phyloP scores from a whole-genome alignment of 2,329 filamentous ascomycete genomes.

The Penicillium sp. region DNA sequence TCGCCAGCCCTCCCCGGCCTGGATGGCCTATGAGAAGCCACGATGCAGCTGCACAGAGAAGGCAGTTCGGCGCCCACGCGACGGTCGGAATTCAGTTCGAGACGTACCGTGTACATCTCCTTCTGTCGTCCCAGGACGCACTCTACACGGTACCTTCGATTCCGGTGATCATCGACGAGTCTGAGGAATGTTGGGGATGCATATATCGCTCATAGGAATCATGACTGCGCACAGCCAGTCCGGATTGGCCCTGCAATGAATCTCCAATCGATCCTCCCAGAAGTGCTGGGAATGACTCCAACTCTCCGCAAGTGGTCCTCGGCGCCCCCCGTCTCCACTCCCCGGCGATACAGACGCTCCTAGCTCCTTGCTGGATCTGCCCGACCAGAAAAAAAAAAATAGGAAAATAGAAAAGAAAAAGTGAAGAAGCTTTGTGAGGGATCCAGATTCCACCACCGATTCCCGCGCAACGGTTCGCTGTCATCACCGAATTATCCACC shows the following conservation, averaged over 20 bases:
- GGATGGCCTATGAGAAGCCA: conserved; percentile 13
- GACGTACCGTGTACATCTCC: conserved; percentile 19
- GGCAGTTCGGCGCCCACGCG: conserved; percentile 4
- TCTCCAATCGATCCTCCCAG: too few relatives aligned
- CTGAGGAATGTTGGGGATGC: too few relatives aligned
- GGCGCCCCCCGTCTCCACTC: conserved; percentile 19
- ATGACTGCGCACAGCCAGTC: too few relatives aligned
- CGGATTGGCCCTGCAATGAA: too few relatives aligned
- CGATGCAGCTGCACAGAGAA: conserved; percentile 3
- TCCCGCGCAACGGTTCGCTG: conserved; percentile 27
- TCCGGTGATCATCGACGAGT: too few relatives aligned
- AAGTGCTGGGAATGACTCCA: too few relatives aligned
- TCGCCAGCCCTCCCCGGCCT: conserved; percentile 19
- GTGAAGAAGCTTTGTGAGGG: conserved; percentile 21
- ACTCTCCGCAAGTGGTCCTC: too few relatives aligned
- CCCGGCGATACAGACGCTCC: too few relatives aligned
- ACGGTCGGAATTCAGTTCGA: conserved; percentile 16
- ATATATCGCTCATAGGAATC: neutral
- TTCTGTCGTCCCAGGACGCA: conserved; percentile 1
- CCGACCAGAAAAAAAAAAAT: too few relatives aligned
- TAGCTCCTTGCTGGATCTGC: conserved; percentile 23
- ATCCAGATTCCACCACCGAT: conserved; percentile 23
- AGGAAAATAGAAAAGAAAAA: too few relatives aligned
- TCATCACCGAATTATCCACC: conserved; percentile 29
- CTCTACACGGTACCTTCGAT: conserved; percentile 3